Conservation (phyloP, 2,329 filamentous ascomycete genomes). For the Fusarium proliferatum region DNA sequence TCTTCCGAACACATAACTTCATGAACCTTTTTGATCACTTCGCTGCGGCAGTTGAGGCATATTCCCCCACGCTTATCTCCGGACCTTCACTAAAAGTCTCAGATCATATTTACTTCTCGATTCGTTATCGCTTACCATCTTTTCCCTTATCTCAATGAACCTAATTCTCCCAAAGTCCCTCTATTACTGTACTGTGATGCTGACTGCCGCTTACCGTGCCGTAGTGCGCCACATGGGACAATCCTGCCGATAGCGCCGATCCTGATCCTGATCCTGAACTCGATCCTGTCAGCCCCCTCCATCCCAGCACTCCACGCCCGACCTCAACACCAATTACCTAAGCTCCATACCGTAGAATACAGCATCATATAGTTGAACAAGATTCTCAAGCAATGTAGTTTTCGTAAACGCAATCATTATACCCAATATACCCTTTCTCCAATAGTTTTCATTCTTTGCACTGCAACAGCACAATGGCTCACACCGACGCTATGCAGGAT, state of each 20-base stretch:
- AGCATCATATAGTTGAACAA: neutral
- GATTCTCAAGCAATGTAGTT: neutral
- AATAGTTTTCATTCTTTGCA: neutral
- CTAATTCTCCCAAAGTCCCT: neutral
- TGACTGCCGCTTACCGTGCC: neutral
- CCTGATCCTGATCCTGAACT: slow-evolving; percentile 7
- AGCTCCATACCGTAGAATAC: neutral
- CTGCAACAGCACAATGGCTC: neutral
- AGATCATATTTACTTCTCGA: neutral
- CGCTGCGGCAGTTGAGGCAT: neutral
- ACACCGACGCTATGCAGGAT: neutral
- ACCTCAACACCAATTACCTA: neutral
- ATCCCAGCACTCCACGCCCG: neutral
- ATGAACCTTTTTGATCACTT: neutral
- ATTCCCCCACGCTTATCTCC: neutral
- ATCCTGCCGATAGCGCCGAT: neutral
- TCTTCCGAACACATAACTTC: neutral
- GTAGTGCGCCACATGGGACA: neutral
- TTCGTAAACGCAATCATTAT: neutral
- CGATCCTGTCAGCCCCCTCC: neutral
- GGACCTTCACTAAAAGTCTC: neutral
- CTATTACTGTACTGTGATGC: too few species aligned
- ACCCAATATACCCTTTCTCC: neutral
- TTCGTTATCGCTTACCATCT: neutral
- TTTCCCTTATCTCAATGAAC: neutral